Conservation (phyloP, 2,329 filamentous ascomycete genomes). For the Tolypocladium sp. region DNA sequence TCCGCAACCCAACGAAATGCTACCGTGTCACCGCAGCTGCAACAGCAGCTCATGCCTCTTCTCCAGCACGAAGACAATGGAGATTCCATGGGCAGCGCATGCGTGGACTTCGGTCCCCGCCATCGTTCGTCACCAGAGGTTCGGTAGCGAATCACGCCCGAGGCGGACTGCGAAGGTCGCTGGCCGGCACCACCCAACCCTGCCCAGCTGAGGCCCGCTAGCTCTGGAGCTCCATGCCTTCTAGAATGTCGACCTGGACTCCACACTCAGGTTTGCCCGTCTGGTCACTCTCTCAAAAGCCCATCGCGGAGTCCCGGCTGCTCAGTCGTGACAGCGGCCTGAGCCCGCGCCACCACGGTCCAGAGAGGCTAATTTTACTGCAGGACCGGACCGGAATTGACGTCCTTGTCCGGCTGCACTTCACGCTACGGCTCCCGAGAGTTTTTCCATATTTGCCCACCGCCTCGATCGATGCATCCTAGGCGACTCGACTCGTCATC, state of each 20-base stretch:
- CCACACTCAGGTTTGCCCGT: not conserved
- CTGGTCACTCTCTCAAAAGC: not conserved
- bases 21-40: not conserved
- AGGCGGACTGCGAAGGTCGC: not conserved
- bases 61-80: not conserved
- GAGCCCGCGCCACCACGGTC: not conserved
- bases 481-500: not conserved
- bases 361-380: not conserved
- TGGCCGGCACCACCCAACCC: conserved; percentile 14
- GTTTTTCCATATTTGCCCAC: not conserved
- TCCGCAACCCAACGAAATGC: not conserved
- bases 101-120: not conserved
- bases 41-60: not conserved
- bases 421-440: not conserved
- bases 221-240: conserved; percentile 4
- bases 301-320: not conserved
- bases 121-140: conserved; percentile 11
- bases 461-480: not conserved
- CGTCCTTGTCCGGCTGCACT: not conserved
- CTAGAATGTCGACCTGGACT: conserved; percentile 8
- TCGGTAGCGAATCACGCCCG: conserved; percentile 22
- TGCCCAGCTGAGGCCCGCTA: conserved; percentile 16
- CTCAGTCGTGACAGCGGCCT: not conserved
- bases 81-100: not conserved
- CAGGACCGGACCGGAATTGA: not conserved